Base-by-base conservation (phyloP, 2,329 filamentous ascomycete species). In the Bipolaris victoriae region DNA sequence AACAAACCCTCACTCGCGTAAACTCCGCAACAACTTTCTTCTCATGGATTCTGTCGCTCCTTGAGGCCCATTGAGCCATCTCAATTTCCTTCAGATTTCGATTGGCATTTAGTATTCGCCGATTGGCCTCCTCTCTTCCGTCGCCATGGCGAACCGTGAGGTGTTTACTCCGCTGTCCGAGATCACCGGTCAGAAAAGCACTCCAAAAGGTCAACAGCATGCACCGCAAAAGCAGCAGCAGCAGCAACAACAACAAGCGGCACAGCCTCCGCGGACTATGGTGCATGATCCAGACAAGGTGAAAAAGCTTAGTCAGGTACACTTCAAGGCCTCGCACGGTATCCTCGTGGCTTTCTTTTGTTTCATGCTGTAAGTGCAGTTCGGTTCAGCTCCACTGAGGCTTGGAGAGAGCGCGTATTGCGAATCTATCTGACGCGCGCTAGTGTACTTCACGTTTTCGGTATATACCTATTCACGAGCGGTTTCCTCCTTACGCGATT, bases 401-500 rank as follows among this genome's bases (percentile, higher is more conserved):
- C 46, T 16, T 37, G 26, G 13, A 47, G 44, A 11, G 29, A 31
- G 10, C 36, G 13, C n/a, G 18, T 15, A 4, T 37, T 31, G 24
- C 13, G n/a, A 18, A 20, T 10, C 24, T 7, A 16, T 33, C 50
- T 70, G 40, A 70, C 48, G 45, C n/a, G 5, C n/a, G 40, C 5
- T 66, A 88, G 86, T 62, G 70, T 84, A 63, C 84, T 97, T 39
- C 95, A 99, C 74, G 82, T 85, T 44, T 81, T 90, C 35, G 94
- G 92, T 58, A 89, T 98, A 68, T 91, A 90, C 73, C 90, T 97
- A 73, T 99, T 99, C 79, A 96, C 92, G 24, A 92, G 90, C 74
- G 95, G 95, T 36, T 99, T 99, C 77, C 86, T 99, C 61, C 85
- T 99, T 63, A 97, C 94, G 54, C 87, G 95, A 57, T 83, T 95